These are phyloP conservation scores for Cladophialophora carrionii DNA, from an alignment of 2,329 filamentous ascomycete species.

Conservation along the genomic window DNA sequence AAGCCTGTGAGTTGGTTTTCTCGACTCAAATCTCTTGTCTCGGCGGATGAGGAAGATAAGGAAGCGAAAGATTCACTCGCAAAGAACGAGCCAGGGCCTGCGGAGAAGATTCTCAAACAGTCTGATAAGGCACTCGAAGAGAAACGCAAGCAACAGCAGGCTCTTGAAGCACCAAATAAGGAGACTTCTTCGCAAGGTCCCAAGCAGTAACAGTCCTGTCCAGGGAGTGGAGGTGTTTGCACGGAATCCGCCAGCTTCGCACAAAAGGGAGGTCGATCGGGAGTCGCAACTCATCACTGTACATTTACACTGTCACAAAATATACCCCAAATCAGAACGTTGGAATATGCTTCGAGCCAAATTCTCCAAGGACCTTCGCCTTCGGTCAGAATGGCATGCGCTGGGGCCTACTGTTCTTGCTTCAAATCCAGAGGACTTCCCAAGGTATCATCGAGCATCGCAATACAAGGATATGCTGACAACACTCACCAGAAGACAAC, in stretches of 20 bases:
- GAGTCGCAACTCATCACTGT: constrained; percentile 37
- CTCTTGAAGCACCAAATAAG: constrained; percentile 16
- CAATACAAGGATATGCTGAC: constrained; percentile 14
- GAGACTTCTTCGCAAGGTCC: not conserved
- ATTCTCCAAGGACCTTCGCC: constrained; percentile 50
- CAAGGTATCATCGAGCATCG: constrained; percentile 38
- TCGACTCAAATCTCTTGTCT: constrained; percentile 43
- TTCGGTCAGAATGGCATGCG: constrained; percentile 45
- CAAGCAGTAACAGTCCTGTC: constrained; percentile 16
- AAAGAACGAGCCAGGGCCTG: constrained; percentile 35
- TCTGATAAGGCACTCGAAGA: constrained; percentile 43
- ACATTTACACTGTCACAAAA: constrained; percentile 18
- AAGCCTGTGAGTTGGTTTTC: constrained; percentile 42
- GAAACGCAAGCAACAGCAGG: constrained; percentile 39
- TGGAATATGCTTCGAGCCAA: constrained; percentile 36
- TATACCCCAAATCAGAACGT: constrained; percentile 27
- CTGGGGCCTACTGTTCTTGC: constrained; percentile 38
- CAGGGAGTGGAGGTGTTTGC: not conserved
- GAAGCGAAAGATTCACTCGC: constrained; percentile 43
- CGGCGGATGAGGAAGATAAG: constrained; percentile 41
- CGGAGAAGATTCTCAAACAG: constrained; percentile 36
- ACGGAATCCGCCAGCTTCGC: constrained; percentile 13
- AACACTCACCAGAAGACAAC: constrained; percentile 14
- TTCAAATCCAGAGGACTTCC: constrained; percentile 37
- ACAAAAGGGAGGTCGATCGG: constrained; percentile 7